Base-by-base conservation (phyloP, 345 rosid genomes). In the Linum usitatissimum region DNA sequence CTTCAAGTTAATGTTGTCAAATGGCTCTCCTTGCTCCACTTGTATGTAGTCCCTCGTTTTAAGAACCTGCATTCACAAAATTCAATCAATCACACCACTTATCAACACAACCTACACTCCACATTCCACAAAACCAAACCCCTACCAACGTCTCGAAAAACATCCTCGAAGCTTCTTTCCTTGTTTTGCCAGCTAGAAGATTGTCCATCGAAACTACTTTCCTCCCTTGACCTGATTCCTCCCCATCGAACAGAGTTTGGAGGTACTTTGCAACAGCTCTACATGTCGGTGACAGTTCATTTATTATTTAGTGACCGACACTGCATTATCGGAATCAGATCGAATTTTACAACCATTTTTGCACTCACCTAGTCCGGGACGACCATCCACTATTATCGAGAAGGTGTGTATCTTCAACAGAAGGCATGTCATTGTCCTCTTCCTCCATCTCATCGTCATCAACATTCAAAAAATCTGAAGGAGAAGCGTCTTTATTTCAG, bases 151-250 rank as follows among this genome's bases (percentile, higher is more conserved):
- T 85, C 73, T 94, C 99, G 9, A 94, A 94, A 71, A 94, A 94
- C 99, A 94, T 81, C 72, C 99, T 86, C 0, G 97, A 86, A 42
- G 99, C 99, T 75, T 94, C 99, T 76, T 88, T 94, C 57, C 96
- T 95, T 38, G 99, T 94, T 85, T 94, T 94, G 62, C 93, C 91
- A 36, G 84, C 71, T 62, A 94, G 76, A 36, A 94, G 85, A 62
- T 70, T 74, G 76, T 88, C 96, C 76, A 88, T 70, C 6, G 78
- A 76, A 61, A 93, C 68, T 20, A 71, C 73, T 71, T 74, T 81
- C 67, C 76, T 78, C 62, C 82, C 97, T 59, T 73, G 76, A 51
- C 71, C 82, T 65, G 78, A 82, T 74, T 86, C 97, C 68, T 86
- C 97, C 68, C 76, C 77, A 18, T 81, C 85, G 62, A 88, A 90